Conservation (phyloP, 208 protist species). For the Leishmania aethiopica region DNA sequence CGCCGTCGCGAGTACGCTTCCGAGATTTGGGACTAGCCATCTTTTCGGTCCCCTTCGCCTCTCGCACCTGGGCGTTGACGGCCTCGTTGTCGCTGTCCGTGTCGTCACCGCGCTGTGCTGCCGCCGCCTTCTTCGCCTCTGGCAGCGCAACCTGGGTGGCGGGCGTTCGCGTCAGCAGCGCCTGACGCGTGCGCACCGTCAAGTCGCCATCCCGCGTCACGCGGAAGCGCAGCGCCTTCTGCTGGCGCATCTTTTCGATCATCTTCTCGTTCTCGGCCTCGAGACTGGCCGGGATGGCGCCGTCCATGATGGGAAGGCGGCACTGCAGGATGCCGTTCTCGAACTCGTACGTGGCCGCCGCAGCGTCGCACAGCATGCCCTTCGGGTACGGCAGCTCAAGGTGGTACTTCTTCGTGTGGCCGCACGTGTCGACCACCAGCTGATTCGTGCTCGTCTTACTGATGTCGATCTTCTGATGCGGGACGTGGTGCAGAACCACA, state of each 20-base stretch:
- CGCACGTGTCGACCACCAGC: slow-evolving; percentile 78
- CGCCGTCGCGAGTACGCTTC: slow-evolving; percentile 2
- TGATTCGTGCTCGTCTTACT: slow-evolving; percentile 48
- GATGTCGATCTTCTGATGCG: slow-evolving; percentile 70
- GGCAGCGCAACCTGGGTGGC: slow-evolving; percentile 24
- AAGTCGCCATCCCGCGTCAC: slow-evolving; percentile 73
- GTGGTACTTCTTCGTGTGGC: slow-evolving; percentile 84
- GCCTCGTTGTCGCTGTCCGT: neutral
- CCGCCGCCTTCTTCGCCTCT: slow-evolving; percentile 28
- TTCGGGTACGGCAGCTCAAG: slow-evolving; percentile 76
- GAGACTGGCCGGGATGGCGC: slow-evolving; percentile 50
- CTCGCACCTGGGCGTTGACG: neutral
- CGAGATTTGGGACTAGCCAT: neutral
- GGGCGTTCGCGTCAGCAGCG: slow-evolving; percentile 52
- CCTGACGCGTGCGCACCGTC: slow-evolving; percentile 72
- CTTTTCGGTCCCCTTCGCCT: neutral
- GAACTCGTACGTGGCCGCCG: slow-evolving; percentile 57
- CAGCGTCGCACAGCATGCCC: slow-evolving; percentile 54
- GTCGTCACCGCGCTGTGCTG: neutral
- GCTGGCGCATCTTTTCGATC: slow-evolving; percentile 54
- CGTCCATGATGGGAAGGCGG: slow-evolving; percentile 68
- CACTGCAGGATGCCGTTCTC: slow-evolving; percentile 67
- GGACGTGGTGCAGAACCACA: slow-evolving; percentile 84
- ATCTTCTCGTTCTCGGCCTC: slow-evolving; percentile 54
- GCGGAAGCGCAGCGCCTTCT: slow-evolving; percentile 77